Evolutionary conservation across 2,329 filamentous ascomycete species (phyloP).

Genomic region (Neodidymelliopsis sp.): DNA sequence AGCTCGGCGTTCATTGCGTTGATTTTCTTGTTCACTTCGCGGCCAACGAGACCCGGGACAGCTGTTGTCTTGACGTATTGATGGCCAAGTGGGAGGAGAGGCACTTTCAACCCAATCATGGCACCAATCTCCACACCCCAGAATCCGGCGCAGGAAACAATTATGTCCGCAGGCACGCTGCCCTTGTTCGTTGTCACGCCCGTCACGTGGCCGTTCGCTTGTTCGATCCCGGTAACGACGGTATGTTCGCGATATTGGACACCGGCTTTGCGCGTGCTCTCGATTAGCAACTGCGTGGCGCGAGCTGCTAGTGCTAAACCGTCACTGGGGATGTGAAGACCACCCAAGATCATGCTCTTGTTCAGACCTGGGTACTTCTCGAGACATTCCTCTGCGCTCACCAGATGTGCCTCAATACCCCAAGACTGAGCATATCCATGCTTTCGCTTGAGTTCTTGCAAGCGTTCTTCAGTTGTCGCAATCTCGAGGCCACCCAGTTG

Average conservation of each 20-base stretch:
- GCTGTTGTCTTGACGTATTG: constrained; percentile 70
- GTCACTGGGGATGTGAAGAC: constrained; percentile 67
- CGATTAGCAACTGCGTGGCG: constrained; percentile 68
- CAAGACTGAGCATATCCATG: constrained; percentile 67
- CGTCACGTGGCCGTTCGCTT: constrained; percentile 59
- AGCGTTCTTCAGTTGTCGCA: constrained; percentile 65
- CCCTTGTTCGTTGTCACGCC: constrained; percentile 62
- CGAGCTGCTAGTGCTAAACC: constrained; percentile 67
- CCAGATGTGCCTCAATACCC: constrained; percentile 64
- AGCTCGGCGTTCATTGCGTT: constrained; percentile 60
- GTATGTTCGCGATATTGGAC: constrained; percentile 66
- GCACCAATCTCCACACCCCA: constrained; percentile 71
- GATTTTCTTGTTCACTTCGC: constrained; percentile 50
- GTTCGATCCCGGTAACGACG: constrained; percentile 65
- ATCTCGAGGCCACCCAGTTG: constrained; percentile 69
- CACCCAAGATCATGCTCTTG: constrained; percentile 62
- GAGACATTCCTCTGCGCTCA: constrained; percentile 62
- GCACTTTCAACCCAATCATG: constrained; percentile 66
- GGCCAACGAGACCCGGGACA: constrained; percentile 54
- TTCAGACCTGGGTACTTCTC: constrained; percentile 64
- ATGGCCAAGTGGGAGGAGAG: constrained; percentile 67
- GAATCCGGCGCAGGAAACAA: constrained; percentile 70
- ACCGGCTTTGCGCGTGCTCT: constrained; percentile 64
- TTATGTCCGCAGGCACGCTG: constrained; percentile 64
- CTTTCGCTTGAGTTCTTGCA: constrained; percentile 69